These are phyloP conservation scores for Albugo candida DNA, from an alignment of 352 stramenopile species.

Conservation along the genomic window DNA sequence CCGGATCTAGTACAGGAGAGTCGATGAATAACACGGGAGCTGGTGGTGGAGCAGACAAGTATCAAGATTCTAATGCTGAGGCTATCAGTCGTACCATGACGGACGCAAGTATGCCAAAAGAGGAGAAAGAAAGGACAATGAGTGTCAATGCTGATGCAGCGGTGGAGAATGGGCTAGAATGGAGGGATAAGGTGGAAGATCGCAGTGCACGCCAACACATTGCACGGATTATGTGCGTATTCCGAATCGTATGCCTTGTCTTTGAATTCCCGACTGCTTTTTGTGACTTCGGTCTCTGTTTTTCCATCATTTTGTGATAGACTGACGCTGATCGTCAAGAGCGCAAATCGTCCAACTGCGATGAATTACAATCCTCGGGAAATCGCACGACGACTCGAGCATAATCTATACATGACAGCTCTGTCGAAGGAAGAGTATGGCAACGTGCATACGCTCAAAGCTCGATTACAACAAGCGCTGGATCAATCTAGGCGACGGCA, in stretches of 20 bases:
- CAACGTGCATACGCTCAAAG: conserved; percentile 74
- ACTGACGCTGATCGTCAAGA: conserved; percentile 81
- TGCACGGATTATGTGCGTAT: conserved; percentile 70
- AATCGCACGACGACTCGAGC: conserved; percentile 63
- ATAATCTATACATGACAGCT: conserved; percentile 76
- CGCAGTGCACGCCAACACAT: conserved; percentile 65
- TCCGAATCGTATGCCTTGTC: not conserved
- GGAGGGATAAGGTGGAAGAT: conserved; percentile 73
- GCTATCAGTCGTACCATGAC: no score
- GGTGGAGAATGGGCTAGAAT: no score
- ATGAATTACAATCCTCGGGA: conserved; percentile 81
- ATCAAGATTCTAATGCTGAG: no score
- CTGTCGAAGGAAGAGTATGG: conserved; percentile 71
- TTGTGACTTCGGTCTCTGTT: not conserved
- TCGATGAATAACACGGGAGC: no score
- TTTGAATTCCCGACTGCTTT: not conserved
- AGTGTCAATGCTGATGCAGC: no score
- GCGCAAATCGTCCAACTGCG: conserved; percentile 63
- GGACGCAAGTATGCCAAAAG: no score
- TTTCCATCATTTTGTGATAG: no score
- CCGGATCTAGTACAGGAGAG: no score
- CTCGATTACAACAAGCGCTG: conserved; percentile 58
- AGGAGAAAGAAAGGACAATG: no score
- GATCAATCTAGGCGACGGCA: conserved; percentile 63
- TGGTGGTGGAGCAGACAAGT: no score